Evolutionary conservation across 2,329 filamentous ascomycete genomes (phyloP).

Genomic region (Diaporthe nobilis): DNA sequence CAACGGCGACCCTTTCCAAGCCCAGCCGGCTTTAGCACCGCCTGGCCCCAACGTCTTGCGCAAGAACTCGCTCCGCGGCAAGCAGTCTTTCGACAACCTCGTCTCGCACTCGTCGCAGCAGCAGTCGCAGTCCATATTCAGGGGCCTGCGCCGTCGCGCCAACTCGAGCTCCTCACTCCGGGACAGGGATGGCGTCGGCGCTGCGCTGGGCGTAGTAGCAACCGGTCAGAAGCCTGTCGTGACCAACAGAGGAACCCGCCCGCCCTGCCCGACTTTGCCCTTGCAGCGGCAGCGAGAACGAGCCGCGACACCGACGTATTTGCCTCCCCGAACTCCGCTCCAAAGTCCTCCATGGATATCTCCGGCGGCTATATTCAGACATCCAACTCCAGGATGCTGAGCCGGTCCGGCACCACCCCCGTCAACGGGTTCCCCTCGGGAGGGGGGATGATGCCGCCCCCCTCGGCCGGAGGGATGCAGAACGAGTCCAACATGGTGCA

Average conservation of each 20-base stretch:
- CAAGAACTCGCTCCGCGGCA: constrained; percentile 68
- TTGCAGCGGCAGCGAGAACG: constrained; percentile 58
- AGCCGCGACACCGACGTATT: constrained; percentile 31
- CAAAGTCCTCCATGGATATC: constrained; percentile 28
- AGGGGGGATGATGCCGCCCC: constrained; percentile 47
- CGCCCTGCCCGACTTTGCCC: constrained; percentile 68
- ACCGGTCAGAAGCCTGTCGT: constrained; percentile 48
- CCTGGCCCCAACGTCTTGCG: constrained; percentile 53
- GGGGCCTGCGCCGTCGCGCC: constrained; percentile 37
- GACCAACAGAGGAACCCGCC: constrained; percentile 64
- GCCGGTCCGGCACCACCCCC: constrained; percentile 56
- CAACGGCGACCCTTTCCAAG: constrained; percentile 35
- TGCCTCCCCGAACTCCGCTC: constrained; percentile 2
- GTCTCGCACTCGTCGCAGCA: constrained; percentile 31
- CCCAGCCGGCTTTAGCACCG: constrained; percentile 43
- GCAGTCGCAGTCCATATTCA: constrained; percentile 28
- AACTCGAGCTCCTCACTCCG: constrained; percentile 38
- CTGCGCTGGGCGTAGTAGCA: constrained; percentile 24
- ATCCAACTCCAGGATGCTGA: constrained; percentile 58
- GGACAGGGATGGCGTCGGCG: constrained; percentile 37
- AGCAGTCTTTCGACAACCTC: constrained; percentile 58
- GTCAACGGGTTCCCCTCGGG: constrained; percentile 45
- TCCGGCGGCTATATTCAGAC: constrained; percentile 45
- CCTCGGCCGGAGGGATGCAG: constrained; percentile 48
- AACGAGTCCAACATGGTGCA: constrained; percentile 66